A percentile compares a stretch with the other conserved stretches of the same genome.
Evolutionary conservation across 805 yeast species (phyloP).

Genomic region (Lipomyces sp.): DNA sequence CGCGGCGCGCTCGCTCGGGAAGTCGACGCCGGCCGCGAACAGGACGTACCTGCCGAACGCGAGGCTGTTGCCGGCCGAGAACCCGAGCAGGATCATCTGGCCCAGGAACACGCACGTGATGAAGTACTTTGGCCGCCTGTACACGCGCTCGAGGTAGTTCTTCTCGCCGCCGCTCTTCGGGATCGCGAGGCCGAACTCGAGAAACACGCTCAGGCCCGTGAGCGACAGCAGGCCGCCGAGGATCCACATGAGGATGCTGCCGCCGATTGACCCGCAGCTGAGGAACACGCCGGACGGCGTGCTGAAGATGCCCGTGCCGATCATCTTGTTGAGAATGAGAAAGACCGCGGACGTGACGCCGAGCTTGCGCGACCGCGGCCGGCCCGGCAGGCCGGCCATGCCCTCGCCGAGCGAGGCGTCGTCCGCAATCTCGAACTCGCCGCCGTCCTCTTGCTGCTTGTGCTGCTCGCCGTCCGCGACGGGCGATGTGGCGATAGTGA

Average conservation of each 20-base stretch:
- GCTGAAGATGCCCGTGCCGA: conserved; percentile 72
- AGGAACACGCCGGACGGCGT: conserved; percentile 62
- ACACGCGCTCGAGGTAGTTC: conserved; percentile 60
- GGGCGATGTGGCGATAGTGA: too few species aligned
- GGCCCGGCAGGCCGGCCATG: conserved; percentile 17
- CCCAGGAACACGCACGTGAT: conserved; percentile 51
- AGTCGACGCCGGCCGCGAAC: conserved; percentile 43
- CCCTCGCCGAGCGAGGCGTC: conserved; percentile 15
- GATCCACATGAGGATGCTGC: conserved; percentile 54
- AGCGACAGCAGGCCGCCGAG: conserved; percentile 61
- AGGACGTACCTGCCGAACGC: conserved; percentile 62
- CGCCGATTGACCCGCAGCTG: conserved; percentile 58
- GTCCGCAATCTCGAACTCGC: background rate
- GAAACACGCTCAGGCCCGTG: conserved; percentile 53
- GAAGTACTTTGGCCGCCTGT: conserved; percentile 51
- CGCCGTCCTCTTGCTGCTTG: too few species aligned
- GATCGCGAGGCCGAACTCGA: conserved; percentile 63
- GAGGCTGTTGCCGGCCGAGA: conserved; percentile 60
- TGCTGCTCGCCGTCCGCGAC: too few species aligned
- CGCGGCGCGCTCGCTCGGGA: conserved; percentile 39
- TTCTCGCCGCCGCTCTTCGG: conserved; percentile 69
- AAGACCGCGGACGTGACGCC: conserved; percentile 40
- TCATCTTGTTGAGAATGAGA: conserved; percentile 61
- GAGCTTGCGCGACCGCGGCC: conserved; percentile 17
- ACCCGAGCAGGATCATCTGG: conserved; percentile 55